Percentiles rank a stretch among this genome's conserved stretches.
Evolutionary conservation across 2,329 filamentous ascomycete genomes (phyloP).

Genomic region (Aspergillus sp.): DNA sequence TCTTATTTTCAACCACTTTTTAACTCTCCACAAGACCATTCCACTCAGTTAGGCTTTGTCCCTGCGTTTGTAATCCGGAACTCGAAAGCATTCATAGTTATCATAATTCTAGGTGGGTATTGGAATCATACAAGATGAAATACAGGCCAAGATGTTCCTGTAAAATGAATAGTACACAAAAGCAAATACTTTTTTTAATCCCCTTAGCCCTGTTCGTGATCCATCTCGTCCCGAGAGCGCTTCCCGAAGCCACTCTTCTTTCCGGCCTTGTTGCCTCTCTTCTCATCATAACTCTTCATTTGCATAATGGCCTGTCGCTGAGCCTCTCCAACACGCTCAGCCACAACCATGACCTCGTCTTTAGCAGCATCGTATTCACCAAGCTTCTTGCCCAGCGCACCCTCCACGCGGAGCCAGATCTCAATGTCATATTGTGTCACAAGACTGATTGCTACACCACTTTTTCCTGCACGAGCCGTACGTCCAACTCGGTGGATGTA

Average conservation of each 20-base stretch:
- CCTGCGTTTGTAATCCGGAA: neutral
- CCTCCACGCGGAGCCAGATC: conserved; percentile 75
- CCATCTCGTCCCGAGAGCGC: conserved; percentile 62
- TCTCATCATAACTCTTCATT: conserved; percentile 76
- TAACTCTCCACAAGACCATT: neutral
- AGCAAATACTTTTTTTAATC: neutral
- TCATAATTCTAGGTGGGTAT: no score
- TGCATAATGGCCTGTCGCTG: conserved; percentile 73
- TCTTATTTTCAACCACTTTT: neutral
- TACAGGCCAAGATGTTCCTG: no score
- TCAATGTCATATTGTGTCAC: conserved; percentile 87
- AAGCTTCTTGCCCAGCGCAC: conserved; percentile 72
- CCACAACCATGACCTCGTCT: conserved; percentile 82
- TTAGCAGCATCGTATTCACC: conserved; percentile 64
- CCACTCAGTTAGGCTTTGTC: neutral
- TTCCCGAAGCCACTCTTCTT: conserved; percentile 51
- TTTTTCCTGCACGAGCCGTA: conserved; percentile 81
- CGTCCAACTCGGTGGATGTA: conserved; percentile 87
- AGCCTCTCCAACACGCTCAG: conserved; percentile 72
- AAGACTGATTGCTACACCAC: conserved; percentile 72
- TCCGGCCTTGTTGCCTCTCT: conserved; percentile 49
- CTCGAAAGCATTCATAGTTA: no score
- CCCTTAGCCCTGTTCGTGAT: conserved; percentile 64
- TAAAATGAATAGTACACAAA: no score
- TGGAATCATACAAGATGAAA: no score